Evolutionary conservation across 352 stramenopile species (phyloP), one percentile per base, ranked within the genome.

Genomic region (Pythium insidiosum): DNA sequence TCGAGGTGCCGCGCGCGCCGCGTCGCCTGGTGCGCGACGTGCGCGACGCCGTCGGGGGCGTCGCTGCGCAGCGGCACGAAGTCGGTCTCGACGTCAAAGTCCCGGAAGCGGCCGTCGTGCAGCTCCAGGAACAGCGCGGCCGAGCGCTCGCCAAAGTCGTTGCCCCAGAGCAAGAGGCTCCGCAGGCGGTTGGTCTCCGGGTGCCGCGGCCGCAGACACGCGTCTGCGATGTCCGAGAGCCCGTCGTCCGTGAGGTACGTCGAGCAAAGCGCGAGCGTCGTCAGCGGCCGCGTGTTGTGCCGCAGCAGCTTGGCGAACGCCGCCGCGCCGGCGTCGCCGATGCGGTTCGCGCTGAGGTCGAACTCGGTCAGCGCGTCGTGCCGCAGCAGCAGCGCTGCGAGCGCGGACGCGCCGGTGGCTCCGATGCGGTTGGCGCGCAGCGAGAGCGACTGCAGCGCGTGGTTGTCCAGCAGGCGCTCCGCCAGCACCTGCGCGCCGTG

Each of bases 381-480:
- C 6, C 51, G 56, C n/a, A 82, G 41, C 13, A 84, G 33, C 38
- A 84, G 46, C 16, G 72, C 73, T 11, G 76, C 76, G 15, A 89
- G 48, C 11, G 73, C 67, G 20, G 62, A 61, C 0, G 73, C 71
- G 0, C 76, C 76, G 0, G 56, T 73, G n/a, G 69, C 58, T 4
- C 74, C 74, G n/a, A 89, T 86, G 15, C 45, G 45, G 35, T 89
- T 90, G 18, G 73, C 75, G 4, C 77, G 66, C 7, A 88, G 59
- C 13, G 63, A 61, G 25, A 90, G 69, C 7, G 61, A 45, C 24
- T 75, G 69, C 6, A 88, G 57, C 30, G 70, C 66, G 5, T 66
- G 45, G 44, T 90, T 90, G 48, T 84, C 59, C 38, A 86, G 56
- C 28, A 90, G 50, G 2, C 72, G 63, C 49, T 88, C 77, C 5